phyloP scores from a whole-genome alignment of 768 basidiomycete species.

The Candolleomyces aberdarensis region DNA sequence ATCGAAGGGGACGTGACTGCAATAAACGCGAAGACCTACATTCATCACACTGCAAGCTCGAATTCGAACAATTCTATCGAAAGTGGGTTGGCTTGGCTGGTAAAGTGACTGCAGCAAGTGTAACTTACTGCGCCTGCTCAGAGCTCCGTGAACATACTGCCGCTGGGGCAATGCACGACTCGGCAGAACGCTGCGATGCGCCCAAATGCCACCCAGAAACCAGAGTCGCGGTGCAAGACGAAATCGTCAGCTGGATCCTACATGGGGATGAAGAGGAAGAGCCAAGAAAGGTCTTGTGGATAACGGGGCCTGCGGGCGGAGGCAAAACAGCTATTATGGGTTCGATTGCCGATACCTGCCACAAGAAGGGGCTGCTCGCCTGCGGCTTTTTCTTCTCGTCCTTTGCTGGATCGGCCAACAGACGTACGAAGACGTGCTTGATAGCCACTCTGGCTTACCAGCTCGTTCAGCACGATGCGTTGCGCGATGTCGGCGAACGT shows the following conservation, averaged over 20 bases:
- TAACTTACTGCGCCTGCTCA: background rate
- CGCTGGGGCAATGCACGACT: background rate
- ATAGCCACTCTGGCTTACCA: background rate
- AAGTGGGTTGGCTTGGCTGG: background rate
- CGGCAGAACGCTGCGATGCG: background rate
- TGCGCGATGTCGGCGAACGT: too few species aligned
- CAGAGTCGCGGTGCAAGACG: too few species aligned
- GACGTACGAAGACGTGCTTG: background rate
- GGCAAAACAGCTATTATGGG: conserved; percentile 9
- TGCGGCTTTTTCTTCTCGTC: conserved; percentile 10
- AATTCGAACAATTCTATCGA: background rate
- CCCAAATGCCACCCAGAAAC: too few species aligned
- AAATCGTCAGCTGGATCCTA: background rate
- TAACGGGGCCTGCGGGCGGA: conserved; percentile 5
- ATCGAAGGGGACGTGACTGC: background rate
- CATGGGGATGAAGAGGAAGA: background rate
- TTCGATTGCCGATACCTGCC: background rate
- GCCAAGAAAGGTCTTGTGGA: background rate
- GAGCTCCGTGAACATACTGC: background rate
- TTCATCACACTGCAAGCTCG: background rate
- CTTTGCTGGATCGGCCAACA: background rate
- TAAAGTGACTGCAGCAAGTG: background rate
- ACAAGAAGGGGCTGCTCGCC: background rate
- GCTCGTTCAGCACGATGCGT: too few species aligned
- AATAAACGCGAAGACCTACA: background rate